Base-by-base conservation (phyloP, 1,284 basidiomycete genomes). In the Cutaneotrichosporon sp. region DNA sequence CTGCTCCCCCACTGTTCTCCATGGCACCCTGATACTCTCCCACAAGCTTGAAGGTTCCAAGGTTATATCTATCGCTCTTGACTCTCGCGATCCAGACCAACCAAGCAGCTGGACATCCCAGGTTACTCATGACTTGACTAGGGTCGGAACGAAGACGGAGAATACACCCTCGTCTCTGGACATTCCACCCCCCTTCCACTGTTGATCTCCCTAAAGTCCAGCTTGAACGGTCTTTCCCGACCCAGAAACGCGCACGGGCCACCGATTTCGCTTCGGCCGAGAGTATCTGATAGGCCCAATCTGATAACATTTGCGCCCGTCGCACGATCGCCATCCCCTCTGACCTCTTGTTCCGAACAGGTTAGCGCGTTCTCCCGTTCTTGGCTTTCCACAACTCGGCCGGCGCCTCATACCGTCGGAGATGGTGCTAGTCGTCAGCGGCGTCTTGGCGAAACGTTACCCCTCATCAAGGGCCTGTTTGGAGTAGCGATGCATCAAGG, bases 241-340 rank as follows among this genome's bases (percentile, higher is more conserved):
- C 42, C 26, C 18, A 7, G 18, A 9, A n/a, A 46, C 6, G 40
- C 42, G 42, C 42, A 46, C 42, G 7, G 42, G 18, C 18, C 42
- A 46, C 18, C 42, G 18, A 46, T 30, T 14, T 26, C 49, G 10
- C 49, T 9, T 50, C 49, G 49, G 49, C 49, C 49, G 49, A 50
- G 22, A 50, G 49, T 50, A 50, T 50, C 49, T 50, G 49, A 50
- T 50, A 30, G 22, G 49, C 26, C 49, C 49, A 50, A 50, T 50
- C 49, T 50, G 49, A 50, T 50, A 50, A 50, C 49, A 26, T 14
- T 50, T 26, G 26, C 49, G 22, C 26, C 13, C 26, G 22, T 6
- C 22, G 22, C 22, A 50, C 49, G 49, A 9, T 18, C 49, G 3
- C 26, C 49, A 13, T 14, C 49, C 21, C 26, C 22, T 18, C 10